Conservation (phyloP, 306 rosid species). For the Cicer cuneatum region DNA sequence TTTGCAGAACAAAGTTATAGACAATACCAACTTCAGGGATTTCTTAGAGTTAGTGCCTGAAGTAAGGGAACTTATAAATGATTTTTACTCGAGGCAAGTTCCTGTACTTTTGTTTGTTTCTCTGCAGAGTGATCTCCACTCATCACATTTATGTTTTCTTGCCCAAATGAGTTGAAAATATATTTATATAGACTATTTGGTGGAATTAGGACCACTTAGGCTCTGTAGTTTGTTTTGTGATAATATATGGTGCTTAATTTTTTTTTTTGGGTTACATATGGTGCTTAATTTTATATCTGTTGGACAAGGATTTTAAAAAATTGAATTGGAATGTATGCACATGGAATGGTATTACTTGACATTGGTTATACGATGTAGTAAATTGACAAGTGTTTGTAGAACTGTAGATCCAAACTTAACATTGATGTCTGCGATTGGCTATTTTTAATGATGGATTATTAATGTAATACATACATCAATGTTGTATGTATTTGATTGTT, state of each 20-base stretch:
- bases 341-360: slow-evolving; percentile 5
- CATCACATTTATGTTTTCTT: neutral
- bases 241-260: neutral
- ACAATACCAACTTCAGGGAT: slow-evolving; percentile 80
- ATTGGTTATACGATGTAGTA: neutral
- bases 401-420: slow-evolving; percentile 1
- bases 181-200: slow-evolving; percentile 19
- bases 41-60: slow-evolving; percentile 96
- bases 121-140: neutral
- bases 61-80: slow-evolving; percentile 93
- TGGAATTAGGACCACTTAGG: slow-evolving; percentile 6
- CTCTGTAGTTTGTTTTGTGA: neutral
- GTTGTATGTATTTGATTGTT: neutral
- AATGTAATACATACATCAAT: slow-evolving; percentile 21
- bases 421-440: slow-evolving; percentile 2
- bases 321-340: neutral
- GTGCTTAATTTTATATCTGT: neutral
- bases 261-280: neutral
- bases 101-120: slow-evolving; percentile 24
- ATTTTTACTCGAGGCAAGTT: slow-evolving; percentile 87
- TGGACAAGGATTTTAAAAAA: neutral
- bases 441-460: slow-evolving; percentile 16
- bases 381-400: neutral
- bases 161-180: neutral
- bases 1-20: slow-evolving; percentile 92